Base-by-base conservation (phyloP, 2,329 filamentous ascomycete species). In the Aspergillus awamori region DNA sequence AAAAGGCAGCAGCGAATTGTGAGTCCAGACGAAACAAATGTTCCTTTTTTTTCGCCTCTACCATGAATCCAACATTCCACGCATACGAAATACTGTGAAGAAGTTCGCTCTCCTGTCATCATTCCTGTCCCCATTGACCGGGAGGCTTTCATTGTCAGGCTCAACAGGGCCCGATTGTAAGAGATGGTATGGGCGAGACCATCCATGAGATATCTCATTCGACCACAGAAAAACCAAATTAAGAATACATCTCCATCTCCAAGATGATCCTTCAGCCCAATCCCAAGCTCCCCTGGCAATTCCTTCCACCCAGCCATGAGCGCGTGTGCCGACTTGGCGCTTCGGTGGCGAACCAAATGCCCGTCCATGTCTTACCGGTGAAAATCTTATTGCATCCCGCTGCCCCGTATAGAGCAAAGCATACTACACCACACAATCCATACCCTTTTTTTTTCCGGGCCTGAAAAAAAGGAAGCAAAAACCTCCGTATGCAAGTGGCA, bases 281-380 rank as follows among this genome's bases (percentile, higher is more conserved):
- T 26, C 24, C 22, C 24, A 49, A 28, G 45, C 41, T 24, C 8
- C 45, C 15, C 24, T 30, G 45, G 45, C 20, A 48, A 26, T 17
- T 28, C 26, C 24, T 17, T 30, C n/a, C 47, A 30, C 47, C 47
- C 26, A 51, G 47, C 39, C 53, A 41, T 36, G 53, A 56, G 4
- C 45, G 13, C 24, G 39, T 33, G 39, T 26, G 17, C 53, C 41
- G 53, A 56, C 53, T 56, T 56, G 53, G 53, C 53, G 53, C 53
- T 56, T 45, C 15, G 39, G 53, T 56, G 53, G 53, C 53, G 53
- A 56, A 56, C 39, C 17, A 56, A 20, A 45, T 28, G 26, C 28
- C 41, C 41, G 39, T 22, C 22, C 13, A 1, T 47, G 39, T 56
- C 39, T 56, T 47, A 45, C 53, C 24, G 15, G 24, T 45, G 33